Base-by-base conservation (phyloP, 1,284 basidiomycete genomes). In the Cutaneotrichosporon mucoides region DNA sequence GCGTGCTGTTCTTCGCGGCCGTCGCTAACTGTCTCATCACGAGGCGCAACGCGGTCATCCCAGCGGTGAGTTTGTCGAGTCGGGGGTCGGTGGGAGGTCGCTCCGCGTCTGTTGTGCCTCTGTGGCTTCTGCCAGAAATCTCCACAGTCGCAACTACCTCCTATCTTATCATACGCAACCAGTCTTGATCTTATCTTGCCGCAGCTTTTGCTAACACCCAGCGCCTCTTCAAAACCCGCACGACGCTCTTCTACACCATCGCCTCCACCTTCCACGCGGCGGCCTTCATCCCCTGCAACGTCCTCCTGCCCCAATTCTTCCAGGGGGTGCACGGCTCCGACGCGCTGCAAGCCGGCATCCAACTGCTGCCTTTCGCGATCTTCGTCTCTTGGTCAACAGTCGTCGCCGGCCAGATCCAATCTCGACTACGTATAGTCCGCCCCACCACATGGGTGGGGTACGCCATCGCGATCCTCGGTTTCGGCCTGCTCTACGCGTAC, bases 1-100 rank as follows among this genome's bases (percentile, higher is more conserved):
- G 80, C 15, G 80, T 80, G 1, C 63, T 88, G 1, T 79, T 94
- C 16, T 45, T 87, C 4, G 63, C 73, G 0, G 85, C 84, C 10
- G 81, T 81, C 6, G 65, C 87, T 36, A 87, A 90, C 68, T 90
- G 92, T 72, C 61, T 82, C 4, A 81, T 77, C 60, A 94, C 91
- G 0, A 86, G 81, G 49, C 83, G 88, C 11, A 85, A 86, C 5
- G 87, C 91, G 0, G 90, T 95, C 63, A 79, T 96, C n/a, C 73
- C 75, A 1, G 65, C 72, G 9, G 68, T 72, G 45, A 56, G 70
- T 60, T n/a, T n/a, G n/a, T n/a, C n/a, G n/a, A n/a, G n/a, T n/a
- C n/a, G n/a, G n/a, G n/a, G n/a, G n/a, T n/a, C n/a, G n/a, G n/a
- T n/a, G n/a, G n/a, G n/a, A n/a, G n/a, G n/a, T n/a, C n/a, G n/a